phyloP scores from a whole-genome alignment of 352 stramenopile species.

The Phytopythium vexans region DNA sequence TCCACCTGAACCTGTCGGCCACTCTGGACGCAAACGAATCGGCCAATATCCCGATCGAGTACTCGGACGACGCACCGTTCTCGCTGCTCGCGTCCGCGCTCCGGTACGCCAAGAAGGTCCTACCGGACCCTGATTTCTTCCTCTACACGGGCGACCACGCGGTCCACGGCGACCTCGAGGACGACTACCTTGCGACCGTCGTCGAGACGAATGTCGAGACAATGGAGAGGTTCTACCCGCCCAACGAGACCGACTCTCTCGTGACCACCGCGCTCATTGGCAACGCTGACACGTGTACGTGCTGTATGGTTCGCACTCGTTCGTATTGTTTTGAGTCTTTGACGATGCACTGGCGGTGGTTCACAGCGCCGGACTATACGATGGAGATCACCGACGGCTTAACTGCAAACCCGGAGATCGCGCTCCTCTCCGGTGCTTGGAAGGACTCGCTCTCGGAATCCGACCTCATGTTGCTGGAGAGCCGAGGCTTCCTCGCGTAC shows the following conservation, averaged over 20 bases:
- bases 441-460: constrained; percentile 40
- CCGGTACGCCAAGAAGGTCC: constrained; percentile 11
- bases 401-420: constrained; percentile 58
- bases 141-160: constrained; percentile 77
- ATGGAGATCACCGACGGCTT: constrained; percentile 72
- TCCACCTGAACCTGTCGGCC: constrained; percentile 61
- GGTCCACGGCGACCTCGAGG: constrained; percentile 33
- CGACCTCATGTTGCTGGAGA: constrained; percentile 54
- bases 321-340: not conserved
- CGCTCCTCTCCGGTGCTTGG: constrained; percentile 51
- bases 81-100: too few species aligned
- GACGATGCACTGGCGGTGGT: too few species aligned
- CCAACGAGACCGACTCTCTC: constrained; percentile 7
- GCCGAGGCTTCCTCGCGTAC: constrained; percentile 61
- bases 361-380: constrained; percentile 47
- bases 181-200: constrained; percentile 44
- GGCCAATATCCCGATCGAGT: constrained; percentile 53
- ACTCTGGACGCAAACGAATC: constrained; percentile 36
- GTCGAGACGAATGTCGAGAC: constrained; percentile 57
- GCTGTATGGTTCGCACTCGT: not conserved
- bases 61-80: constrained; percentile 24
- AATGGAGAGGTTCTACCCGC: constrained; percentile 57
- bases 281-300: constrained; percentile 6
- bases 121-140: constrained; percentile 62
- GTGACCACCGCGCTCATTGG: constrained; percentile 51